Percentiles rank a stretch among this genome's conserved stretches.
These are phyloP conservation scores for Russula emetica DNA, from an alignment of 768 basidiomycete species.

Conservation along the genomic window DNA sequence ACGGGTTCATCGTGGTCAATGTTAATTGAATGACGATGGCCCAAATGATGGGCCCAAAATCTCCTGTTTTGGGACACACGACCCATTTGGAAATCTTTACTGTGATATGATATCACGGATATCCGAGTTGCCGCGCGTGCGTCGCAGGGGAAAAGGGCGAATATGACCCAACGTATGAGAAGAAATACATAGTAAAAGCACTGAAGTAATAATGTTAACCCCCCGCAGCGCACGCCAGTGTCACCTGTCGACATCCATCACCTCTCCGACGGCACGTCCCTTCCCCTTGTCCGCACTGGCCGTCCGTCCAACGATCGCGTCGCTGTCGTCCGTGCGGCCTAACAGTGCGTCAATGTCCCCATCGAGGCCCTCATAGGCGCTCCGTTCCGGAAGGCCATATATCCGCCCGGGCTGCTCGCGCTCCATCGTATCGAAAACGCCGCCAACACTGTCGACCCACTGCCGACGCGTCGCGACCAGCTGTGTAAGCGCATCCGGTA, in stretches of 20 bases:
- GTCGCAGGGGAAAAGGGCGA: constrained; percentile 8
- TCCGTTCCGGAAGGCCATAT: constrained; percentile 72
- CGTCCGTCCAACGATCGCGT: constrained; percentile 30
- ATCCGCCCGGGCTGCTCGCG: constrained; percentile 58
- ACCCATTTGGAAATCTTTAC: constrained; percentile 1
- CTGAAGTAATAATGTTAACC: constrained; percentile 27
- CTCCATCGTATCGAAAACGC: constrained; percentile 73
- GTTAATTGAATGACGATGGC: no score
- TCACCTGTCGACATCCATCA: constrained; percentile 62
- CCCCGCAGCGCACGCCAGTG: constrained; percentile 26
- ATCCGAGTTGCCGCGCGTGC: neutral
- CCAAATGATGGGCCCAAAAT: neutral
- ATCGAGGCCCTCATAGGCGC: constrained; percentile 71
- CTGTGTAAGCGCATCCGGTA: constrained; percentile 64
- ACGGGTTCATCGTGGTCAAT: neutral
- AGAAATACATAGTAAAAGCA: constrained; percentile 27
- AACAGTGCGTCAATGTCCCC: constrained; percentile 50
- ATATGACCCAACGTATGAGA: constrained; percentile 14
- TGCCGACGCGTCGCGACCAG: constrained; percentile 71
- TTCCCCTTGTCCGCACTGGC: constrained; percentile 50
- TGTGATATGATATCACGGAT: neutral
- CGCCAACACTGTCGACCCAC: constrained; percentile 76
- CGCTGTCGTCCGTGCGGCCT: constrained; percentile 29
- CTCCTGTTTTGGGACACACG: neutral
- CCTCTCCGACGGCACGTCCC: constrained; percentile 48